Percentiles rank a stretch among this genome's conserved stretches.
Conservation (phyloP, 2,329 filamentous ascomycete species). For the Pezizomycotina sp. region DNA sequence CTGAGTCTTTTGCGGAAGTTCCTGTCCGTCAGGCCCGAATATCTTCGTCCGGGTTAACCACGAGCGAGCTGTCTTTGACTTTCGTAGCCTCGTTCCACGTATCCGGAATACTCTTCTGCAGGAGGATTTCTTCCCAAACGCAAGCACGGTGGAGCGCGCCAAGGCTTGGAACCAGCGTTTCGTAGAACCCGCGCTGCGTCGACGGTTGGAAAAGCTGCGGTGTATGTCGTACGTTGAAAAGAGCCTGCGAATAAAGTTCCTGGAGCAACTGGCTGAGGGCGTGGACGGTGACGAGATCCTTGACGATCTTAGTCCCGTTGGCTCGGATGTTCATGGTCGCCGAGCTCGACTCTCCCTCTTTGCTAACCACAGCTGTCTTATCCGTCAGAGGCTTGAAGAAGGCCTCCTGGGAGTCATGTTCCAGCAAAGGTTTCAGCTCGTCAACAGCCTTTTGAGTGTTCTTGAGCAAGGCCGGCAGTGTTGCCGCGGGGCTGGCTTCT, state of each 20-base stretch:
- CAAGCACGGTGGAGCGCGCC: slow-evolving; percentile 64
- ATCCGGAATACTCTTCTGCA: slow-evolving; percentile 57
- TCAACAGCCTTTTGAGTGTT: slow-evolving; percentile 56
- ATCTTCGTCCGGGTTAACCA: slow-evolving; percentile 17
- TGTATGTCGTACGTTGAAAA: slow-evolving; percentile 46
- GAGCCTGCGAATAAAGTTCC: slow-evolving; percentile 50
- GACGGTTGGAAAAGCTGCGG: slow-evolving; percentile 53
- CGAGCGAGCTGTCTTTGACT: slow-evolving; percentile 27
- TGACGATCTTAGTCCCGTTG: slow-evolving; percentile 60
- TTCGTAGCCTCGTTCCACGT: slow-evolving; percentile 35
- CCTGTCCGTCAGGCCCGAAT: slow-evolving; percentile 17
- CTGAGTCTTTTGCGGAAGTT: slow-evolving; percentile 18
- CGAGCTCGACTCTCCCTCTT: slow-evolving; percentile 29
- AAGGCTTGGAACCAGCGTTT: slow-evolving; percentile 36
- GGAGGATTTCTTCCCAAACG: slow-evolving; percentile 66
- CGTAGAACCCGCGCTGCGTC: slow-evolving; percentile 29
- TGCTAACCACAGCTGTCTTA: slow-evolving; percentile 13
- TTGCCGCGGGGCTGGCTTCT: slow-evolving; percentile 63
- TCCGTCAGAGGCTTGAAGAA: slow-evolving; percentile 55
- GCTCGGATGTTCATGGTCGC: slow-evolving; percentile 32
- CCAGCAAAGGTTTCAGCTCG: slow-evolving; percentile 48
- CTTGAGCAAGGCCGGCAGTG: slow-evolving; percentile 63
- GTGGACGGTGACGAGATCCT: slow-evolving; percentile 61
- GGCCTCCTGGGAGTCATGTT: slow-evolving; percentile 36
- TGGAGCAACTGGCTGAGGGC: slow-evolving; percentile 59